A percentile compares a stretch with the other conserved stretches of the same genome.
These are phyloP conservation scores for Lasiodiplodia theobromae DNA, from an alignment of 2,329 filamentous ascomycete genomes.

Conservation along the genomic window DNA sequence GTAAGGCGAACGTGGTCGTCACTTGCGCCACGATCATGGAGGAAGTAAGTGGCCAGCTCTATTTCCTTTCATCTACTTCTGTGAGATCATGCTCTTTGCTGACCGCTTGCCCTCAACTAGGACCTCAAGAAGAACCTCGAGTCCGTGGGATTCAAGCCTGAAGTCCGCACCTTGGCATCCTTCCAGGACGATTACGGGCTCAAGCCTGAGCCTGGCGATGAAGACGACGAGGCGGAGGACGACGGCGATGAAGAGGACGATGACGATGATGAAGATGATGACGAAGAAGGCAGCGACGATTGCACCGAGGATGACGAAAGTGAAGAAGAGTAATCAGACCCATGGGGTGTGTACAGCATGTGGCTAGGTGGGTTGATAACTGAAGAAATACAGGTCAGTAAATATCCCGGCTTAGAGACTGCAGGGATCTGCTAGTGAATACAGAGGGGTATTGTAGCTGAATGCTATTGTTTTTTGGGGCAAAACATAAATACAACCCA, in stretches of 20 bases:
- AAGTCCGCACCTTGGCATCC: conserved; percentile 74
- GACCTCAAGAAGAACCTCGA: conserved; percentile 77
- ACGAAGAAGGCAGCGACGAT: conserved; percentile 37
- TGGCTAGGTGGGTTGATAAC: too few relatives aligned
- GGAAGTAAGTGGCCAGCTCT: conserved; percentile 68
- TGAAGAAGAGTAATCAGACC: too few relatives aligned
- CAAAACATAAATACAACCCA: too few relatives aligned
- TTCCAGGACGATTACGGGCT: conserved; percentile 94
- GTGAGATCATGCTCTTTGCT: not conserved
- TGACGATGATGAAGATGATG: conserved; percentile 57
- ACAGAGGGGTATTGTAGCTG: too few relatives aligned
- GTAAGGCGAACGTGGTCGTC: conserved; percentile 82
- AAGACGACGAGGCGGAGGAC: conserved; percentile 65
- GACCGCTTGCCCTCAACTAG: conserved; percentile 52
- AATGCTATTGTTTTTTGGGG: too few relatives aligned
- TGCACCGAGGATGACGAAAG: too few relatives aligned
- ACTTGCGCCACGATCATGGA: conserved; percentile 87
- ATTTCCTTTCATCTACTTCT: not conserved
- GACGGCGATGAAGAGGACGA: conserved; percentile 61
- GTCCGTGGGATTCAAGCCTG: conserved; percentile 77
- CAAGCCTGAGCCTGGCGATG: conserved; percentile 66
- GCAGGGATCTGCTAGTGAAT: too few relatives aligned
- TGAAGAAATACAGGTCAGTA: too few relatives aligned
- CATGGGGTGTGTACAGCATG: too few relatives aligned
- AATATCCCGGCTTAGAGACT: too few relatives aligned